Percentiles rank a stretch among this genome's conserved stretches.
phyloP scores from a whole-genome alignment of 495 filamentous ascomycete genomes.

The Astrothelium macrocarpum region DNA sequence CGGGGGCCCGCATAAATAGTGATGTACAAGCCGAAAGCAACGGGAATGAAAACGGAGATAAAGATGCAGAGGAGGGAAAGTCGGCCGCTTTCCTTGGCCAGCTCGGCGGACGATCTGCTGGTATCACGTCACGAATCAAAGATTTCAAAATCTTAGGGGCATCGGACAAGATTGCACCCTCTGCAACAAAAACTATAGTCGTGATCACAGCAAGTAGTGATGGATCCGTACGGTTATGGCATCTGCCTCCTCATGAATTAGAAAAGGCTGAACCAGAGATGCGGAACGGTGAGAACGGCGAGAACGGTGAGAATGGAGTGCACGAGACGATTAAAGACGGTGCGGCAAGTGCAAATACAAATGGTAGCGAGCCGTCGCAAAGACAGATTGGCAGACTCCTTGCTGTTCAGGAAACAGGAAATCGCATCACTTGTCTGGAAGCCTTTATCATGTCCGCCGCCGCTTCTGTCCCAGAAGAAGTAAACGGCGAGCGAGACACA shows the following conservation, averaged over 20 bases:
- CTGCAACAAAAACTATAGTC: slow-evolving; percentile 38
- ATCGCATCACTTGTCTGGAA: slow-evolving; percentile 80
- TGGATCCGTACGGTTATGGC: slow-evolving; percentile 71
- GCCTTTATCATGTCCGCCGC: slow-evolving; percentile 71
- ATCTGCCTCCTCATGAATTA: slow-evolving; percentile 35
- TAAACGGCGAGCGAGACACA: slow-evolving; percentile 38
- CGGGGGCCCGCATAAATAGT: neutral
- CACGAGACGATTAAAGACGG: slow-evolving; percentile 29
- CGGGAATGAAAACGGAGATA: slow-evolving; percentile 19
- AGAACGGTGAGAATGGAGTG: too few relatives aligned
- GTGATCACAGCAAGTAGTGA: slow-evolving; percentile 76
- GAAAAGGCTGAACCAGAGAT: neutral
- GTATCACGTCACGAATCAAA: slow-evolving; percentile 66
- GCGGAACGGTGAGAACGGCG: slow-evolving; percentile 2
- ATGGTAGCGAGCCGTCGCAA: slow-evolving; percentile 1
- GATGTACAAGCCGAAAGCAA: slow-evolving; percentile 28
- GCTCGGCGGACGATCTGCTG: slow-evolving; percentile 62
- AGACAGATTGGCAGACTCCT: slow-evolving; percentile 60
- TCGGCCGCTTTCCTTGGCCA: slow-evolving; percentile 45
- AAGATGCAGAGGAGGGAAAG: neutral
- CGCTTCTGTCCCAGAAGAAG: slow-evolving; percentile 41
- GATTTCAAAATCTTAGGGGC: slow-evolving; percentile 64
- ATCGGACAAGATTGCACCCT: slow-evolving; percentile 26
- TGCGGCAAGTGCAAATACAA: neutral
- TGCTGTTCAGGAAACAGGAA: slow-evolving; percentile 71